A percentile compares a stretch with the other conserved stretches of the same genome.
phyloP scores from a whole-genome alignment of 108 stramenopile species.

The Cafeteria roenbergensis region DNA sequence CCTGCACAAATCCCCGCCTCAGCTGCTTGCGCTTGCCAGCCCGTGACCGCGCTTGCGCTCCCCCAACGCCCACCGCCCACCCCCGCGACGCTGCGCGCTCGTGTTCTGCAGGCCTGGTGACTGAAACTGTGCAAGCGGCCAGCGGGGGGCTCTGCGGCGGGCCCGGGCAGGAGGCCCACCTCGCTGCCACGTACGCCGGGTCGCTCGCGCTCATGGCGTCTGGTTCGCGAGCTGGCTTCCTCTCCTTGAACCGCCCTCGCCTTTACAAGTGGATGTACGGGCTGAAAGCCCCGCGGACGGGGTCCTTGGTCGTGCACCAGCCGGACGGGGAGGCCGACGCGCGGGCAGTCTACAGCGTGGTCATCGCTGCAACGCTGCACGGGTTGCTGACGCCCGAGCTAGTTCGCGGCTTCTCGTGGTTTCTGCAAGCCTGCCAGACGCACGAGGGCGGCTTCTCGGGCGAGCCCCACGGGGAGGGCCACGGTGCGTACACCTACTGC shows the following conservation, averaged over 20 bases:
- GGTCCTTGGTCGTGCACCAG: slow-evolving; percentile 79
- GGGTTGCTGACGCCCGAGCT: slow-evolving; percentile 49
- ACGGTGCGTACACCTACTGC: slow-evolving; percentile 96
- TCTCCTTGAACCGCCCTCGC: slow-evolving; percentile 40
- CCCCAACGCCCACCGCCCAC: too few relatives aligned
- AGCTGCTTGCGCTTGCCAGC: too few relatives aligned
- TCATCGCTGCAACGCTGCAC: slow-evolving; percentile 57
- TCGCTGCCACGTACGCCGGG: slow-evolving; percentile 83
- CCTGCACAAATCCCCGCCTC: too few relatives aligned
- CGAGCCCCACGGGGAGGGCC: slow-evolving; percentile 82
- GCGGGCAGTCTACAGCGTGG: slow-evolving; percentile 73
- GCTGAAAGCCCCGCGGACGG: slow-evolving; percentile 33
- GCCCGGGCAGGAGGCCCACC: slow-evolving; percentile 72
- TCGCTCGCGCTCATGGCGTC: slow-evolving; percentile 31
- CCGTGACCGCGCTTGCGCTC: too few relatives aligned
- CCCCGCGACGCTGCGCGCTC: too few relatives aligned
- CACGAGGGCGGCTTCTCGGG: slow-evolving; percentile 90
- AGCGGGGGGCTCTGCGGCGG: slow-evolving; percentile 87
- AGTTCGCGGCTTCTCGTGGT: slow-evolving; percentile 32
- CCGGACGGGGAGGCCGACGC: slow-evolving; percentile 88
- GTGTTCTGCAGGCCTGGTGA: slow-evolving; percentile 44
- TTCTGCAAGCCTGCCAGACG: slow-evolving; percentile 68
- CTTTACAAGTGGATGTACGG: slow-evolving; percentile 37
- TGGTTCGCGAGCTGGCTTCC: slow-evolving; percentile 33
- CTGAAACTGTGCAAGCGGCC: slow-evolving; percentile 40